Evolutionary conservation across 169 alveolate species (phyloP).

Genomic region (Cyclospora cayetanensis): DNA sequence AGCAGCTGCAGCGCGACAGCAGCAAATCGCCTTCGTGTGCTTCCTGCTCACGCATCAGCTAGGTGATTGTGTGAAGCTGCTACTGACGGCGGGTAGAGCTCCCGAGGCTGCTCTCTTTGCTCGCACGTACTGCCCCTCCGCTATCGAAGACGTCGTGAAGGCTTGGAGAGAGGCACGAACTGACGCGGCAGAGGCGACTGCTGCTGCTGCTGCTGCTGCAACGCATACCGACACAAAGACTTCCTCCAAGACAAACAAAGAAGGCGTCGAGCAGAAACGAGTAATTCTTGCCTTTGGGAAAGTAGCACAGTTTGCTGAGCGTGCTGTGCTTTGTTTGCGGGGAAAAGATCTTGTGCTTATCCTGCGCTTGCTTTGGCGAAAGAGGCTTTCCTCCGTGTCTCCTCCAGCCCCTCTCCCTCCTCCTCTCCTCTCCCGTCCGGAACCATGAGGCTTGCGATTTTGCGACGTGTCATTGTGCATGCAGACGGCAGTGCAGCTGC

Average conservation of each 20-base stretch:
- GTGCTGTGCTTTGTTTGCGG: no score
- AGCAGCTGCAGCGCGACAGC: not conserved
- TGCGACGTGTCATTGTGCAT: no score
- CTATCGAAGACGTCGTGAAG: not conserved
- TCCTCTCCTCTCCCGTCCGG: no score
- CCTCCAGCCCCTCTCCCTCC: no score
- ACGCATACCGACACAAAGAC: not conserved
- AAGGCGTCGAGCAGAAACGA: not conserved
- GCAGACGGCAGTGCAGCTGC: not conserved
- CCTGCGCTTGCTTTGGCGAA: no score
- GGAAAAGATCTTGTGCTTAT: no score
- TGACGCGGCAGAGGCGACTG: not conserved
- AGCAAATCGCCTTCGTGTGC: slow-evolving; percentile 23
- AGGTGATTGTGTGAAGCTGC: slow-evolving; percentile 25
- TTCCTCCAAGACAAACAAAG: not conserved
- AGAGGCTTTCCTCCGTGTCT: no score
- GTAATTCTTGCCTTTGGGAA: not conserved
- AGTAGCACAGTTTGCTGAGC: no score
- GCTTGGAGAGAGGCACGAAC: slow-evolving; percentile 15
- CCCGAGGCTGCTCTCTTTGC: slow-evolving; percentile 58
- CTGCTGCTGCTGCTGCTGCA: not conserved
- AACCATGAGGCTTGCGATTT: no score
- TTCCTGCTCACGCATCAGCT: slow-evolving; percentile 3
- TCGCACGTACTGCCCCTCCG: slow-evolving; percentile 31
- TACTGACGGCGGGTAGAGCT: not conserved